Evolutionary conservation across 2,329 filamentous ascomycete species (phyloP).

Genomic region (Stemphylium lycopersici): DNA sequence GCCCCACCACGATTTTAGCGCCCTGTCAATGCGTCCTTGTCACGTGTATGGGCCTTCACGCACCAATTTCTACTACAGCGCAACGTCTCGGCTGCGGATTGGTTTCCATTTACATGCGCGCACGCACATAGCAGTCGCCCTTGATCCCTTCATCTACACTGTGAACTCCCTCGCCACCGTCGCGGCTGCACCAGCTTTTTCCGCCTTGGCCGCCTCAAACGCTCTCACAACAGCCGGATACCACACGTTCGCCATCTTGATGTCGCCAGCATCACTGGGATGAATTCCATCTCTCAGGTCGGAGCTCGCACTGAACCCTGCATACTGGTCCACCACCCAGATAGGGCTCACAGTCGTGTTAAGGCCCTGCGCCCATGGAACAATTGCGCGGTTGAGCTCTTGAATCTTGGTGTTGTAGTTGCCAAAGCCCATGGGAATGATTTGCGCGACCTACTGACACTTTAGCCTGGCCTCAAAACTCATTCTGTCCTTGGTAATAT

Average conservation of each 20-base stretch:
- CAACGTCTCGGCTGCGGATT: neutral
- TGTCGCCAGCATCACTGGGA: slow-evolving; percentile 50
- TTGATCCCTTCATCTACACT: neutral
- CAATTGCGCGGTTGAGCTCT: slow-evolving; percentile 49
- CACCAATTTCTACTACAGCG: neutral
- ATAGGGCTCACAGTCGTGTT: slow-evolving; percentile 51
- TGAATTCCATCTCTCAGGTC: slow-evolving; percentile 51
- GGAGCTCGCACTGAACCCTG: slow-evolving; percentile 41
- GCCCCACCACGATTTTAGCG: slow-evolving; percentile 25
- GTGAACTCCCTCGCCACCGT: slow-evolving; percentile 1
- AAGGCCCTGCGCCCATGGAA: slow-evolving; percentile 48
- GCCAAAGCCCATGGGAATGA: slow-evolving; percentile 44
- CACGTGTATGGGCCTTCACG: slow-evolving; percentile 8
- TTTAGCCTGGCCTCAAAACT: neutral
- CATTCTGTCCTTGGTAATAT: neutral
- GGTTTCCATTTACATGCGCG: neutral
- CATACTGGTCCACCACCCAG: slow-evolving; percentile 53
- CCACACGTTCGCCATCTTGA: slow-evolving; percentile 50
- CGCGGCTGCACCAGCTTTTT: slow-evolving; percentile 22
- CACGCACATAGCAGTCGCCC: too few species aligned
- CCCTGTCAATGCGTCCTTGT: slow-evolving; percentile 7
- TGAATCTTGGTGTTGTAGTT: slow-evolving; percentile 49
- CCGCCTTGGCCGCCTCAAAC: slow-evolving; percentile 29
- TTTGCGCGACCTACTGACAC: slow-evolving; percentile 48
- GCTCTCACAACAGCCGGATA: slow-evolving; percentile 36